Conservation (phyloP, 2,329 filamentous ascomycete species). For the Claviceps citrina region DNA sequence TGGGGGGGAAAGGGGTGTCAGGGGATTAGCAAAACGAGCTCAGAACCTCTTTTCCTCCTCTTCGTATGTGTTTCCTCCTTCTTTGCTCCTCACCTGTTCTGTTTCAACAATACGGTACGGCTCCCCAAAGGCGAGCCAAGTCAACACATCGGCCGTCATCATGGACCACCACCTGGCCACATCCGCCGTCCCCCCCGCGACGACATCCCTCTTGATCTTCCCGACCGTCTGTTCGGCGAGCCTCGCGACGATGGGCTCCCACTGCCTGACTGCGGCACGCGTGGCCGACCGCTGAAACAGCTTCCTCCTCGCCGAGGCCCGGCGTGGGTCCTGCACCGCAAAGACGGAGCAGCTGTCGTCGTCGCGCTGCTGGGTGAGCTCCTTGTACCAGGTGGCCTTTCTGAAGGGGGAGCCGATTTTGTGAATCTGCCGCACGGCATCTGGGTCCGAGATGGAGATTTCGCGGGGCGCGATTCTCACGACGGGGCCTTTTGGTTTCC, state of each 20-base stretch:
- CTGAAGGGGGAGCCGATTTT: neutral
- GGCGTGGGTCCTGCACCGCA: neutral
- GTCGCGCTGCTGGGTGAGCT: neutral
- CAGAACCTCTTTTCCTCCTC: neutral
- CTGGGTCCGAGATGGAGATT: neutral
- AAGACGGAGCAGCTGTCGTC: neutral
- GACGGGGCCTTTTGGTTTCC: neutral
- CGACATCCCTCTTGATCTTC: neutral
- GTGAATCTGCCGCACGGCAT: neutral
- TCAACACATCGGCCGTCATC: slow-evolving; percentile 1
- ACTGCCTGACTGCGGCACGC: neutral
- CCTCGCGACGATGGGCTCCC: neutral
- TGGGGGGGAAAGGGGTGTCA: neutral
- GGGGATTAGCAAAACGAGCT: neutral
- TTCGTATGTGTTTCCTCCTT: neutral
- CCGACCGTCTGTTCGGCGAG: neutral
- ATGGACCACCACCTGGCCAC: slow-evolving; percentile 1
- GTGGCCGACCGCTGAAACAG: slow-evolving; percentile 1
- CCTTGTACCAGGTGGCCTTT: neutral
- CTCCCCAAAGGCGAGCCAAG: neutral
- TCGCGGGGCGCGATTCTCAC: neutral
- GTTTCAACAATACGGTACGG: neutral
- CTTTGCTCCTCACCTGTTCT: neutral
- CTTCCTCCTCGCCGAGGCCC: neutral
- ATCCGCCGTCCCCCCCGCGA: neutral